Base-by-base conservation (phyloP, 192 early-diverging fungal genomes). In the Coemansia brasiliensis region DNA sequence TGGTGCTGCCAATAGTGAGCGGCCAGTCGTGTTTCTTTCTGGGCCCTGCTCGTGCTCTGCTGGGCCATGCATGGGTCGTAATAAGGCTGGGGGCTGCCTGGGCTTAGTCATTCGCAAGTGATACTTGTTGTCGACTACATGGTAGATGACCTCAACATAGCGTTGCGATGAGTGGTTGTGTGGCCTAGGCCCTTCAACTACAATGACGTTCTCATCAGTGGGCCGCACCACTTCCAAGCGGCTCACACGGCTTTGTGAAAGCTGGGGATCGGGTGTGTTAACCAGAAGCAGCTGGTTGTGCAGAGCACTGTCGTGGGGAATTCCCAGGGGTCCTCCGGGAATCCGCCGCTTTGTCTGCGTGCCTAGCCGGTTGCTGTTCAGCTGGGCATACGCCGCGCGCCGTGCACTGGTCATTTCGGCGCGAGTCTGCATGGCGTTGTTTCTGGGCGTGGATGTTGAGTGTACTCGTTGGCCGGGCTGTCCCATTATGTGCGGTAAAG, bases 261-360 rank as follows among this genome's bases (percentile, higher is more conserved):
- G 22, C 6, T n/a, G 26, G 13, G 60, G 24, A 21, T 71, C 52
- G 1, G 67, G 63, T 0, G 57, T 52, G 15, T 43, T 38, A 7
- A 66, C 57, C 15, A 77, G 59, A 2, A 77, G 16, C 57, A 77
- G 68, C 42, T 67, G 55, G 5, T 67, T 32, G 39, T 64, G 64
- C 22, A 77, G 37, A 4, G 49, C 21, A 43, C 25, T 62, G 22
- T 71, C 60, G 4, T 22, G 20, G 15, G 73, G 42, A 17, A 65
- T 61, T 3, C 55, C 58, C 57, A 57, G 7, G 0, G 63, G 52
- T 16, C 67, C 53, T 63, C 16, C 44, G 25, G 55, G 8, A 17
- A 37, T 9, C 32, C 50, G 41, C 38, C 37, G 63, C 44, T 21
- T 54, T 39, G 21, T 22, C 29, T 50, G 43, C 18, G 10, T 32